phyloP scores from a whole-genome alignment of 768 basidiomycete genomes.

The Gloeopeniophorella convolvens region DNA sequence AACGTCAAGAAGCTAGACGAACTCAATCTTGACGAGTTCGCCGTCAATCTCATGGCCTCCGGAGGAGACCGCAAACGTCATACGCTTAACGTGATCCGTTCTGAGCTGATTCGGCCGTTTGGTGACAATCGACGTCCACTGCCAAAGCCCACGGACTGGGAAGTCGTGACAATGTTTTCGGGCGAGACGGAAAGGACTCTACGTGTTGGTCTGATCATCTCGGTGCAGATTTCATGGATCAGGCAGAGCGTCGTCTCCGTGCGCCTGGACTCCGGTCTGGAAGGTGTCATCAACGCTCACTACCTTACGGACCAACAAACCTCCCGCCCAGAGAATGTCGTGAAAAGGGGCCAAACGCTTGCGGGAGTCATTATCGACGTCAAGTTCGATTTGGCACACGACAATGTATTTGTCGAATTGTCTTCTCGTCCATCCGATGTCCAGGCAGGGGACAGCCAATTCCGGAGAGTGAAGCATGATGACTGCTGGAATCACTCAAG shows the following conservation, averaged over 20 bases:
- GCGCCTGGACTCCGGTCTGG: slow-evolving; percentile 89
- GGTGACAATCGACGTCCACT: slow-evolving; percentile 67
- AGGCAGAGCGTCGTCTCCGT: slow-evolving; percentile 48
- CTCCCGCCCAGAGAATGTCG: slow-evolving; percentile 34
- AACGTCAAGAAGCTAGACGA: slow-evolving; percentile 78
- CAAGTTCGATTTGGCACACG: slow-evolving; percentile 52
- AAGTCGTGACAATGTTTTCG: slow-evolving; percentile 90
- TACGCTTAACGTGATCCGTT: slow-evolving; percentile 81
- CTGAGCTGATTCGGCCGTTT: slow-evolving; percentile 78
- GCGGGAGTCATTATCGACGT: slow-evolving; percentile 73
- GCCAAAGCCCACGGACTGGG: slow-evolving; percentile 59
- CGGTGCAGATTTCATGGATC: slow-evolving; percentile 58
- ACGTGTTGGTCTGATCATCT: slow-evolving; percentile 72
- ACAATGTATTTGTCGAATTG: slow-evolving; percentile 64
- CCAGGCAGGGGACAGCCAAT: slow-evolving; percentile 51
- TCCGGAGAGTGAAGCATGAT: slow-evolving; percentile 54
- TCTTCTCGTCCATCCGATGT: slow-evolving; percentile 64
- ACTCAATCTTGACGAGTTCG: slow-evolving; percentile 94
- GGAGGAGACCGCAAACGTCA: slow-evolving; percentile 84
- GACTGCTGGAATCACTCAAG: slow-evolving; percentile 60
- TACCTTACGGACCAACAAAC: slow-evolving; percentile 49
- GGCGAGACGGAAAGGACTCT: slow-evolving; percentile 84
- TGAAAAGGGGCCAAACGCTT: slow-evolving; percentile 76
- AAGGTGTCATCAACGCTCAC: slow-evolving; percentile 62
- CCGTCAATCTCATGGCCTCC: slow-evolving; percentile 80